These are phyloP conservation scores for Eruca vesicaria DNA, from an alignment of 441 rosid genomes.

Conservation along the genomic window DNA sequence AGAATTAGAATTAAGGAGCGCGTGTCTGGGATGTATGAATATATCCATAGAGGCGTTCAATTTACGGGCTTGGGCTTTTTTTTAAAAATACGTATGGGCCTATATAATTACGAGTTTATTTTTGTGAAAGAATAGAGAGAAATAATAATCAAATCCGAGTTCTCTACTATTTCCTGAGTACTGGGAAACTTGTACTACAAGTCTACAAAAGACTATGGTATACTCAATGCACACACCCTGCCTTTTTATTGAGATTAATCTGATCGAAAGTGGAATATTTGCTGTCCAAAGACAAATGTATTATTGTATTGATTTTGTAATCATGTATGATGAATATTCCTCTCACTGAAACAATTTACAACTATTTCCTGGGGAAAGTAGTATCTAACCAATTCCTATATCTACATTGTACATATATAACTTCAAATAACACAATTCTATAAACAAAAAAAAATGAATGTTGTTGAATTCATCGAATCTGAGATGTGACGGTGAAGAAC, in stretches of 20 bases:
- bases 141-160: neutral
- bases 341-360: conserved; percentile 28
- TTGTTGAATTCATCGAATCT: conserved; percentile 10
- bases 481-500: conserved; percentile 44
- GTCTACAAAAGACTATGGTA: neutral
- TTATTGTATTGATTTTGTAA: neutral
- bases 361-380: conserved; percentile 15
- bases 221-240: neutral
- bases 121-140: too few relatives aligned
- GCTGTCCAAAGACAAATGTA: neutral
- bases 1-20: neutral
- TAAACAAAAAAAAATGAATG: neutral
- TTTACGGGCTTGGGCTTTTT: conserved; percentile 10
- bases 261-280: neutral
- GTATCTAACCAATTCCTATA: neutral
- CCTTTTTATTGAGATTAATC: neutral
- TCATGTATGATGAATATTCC: conserved; percentile 7
- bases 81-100: neutral
- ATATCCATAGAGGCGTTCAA: neutral
- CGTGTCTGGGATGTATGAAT: neutral
- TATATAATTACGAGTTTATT: too few relatives aligned
- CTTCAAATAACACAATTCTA: neutral
- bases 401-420: neutral
- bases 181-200: neutral
- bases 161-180: neutral